Conservation (phyloP, 352 stramenopile genomes). For the Globisporangium mamillatum region DNA sequence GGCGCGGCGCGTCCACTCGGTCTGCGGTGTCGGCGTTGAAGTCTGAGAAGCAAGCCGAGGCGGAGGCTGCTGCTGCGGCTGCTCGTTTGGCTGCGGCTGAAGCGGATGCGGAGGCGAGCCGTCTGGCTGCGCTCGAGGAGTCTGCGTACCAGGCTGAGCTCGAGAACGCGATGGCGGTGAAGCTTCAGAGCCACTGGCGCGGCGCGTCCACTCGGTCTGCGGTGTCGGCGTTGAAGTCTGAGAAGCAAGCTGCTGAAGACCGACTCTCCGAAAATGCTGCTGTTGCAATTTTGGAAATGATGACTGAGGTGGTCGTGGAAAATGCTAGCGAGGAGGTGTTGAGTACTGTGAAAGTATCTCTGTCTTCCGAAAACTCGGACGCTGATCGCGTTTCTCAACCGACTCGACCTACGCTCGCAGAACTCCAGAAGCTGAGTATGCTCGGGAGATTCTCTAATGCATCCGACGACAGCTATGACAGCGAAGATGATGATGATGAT, state of each 20-base stretch:
- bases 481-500: conserved; percentile 12
- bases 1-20: conserved; percentile 17
- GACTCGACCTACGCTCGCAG: conserved; percentile 15
- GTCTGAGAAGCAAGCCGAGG: conserved; percentile 3
- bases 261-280: neutral
- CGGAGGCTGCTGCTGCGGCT: neutral
- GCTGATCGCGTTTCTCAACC: neutral
- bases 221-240: conserved; percentile 8
- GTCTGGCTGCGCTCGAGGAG: no score
- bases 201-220: conserved; percentile 15
- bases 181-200: conserved; percentile 25
- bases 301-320: neutral
- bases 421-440: conserved; percentile 20
- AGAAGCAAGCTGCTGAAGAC: neutral
- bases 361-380: neutral
- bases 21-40: conserved; percentile 13
- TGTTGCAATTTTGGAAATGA: neutral
- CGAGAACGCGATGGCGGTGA: conserved; percentile 19
- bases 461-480: conserved; percentile 17
- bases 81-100: neutral
- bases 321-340: neutral
- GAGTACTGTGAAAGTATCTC: neutral
- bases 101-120: neutral
- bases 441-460: conserved; percentile 15
- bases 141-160: conserved; percentile 6